Base-by-base conservation (phyloP, 805 yeast genomes). In the Nakazawaea populi region DNA sequence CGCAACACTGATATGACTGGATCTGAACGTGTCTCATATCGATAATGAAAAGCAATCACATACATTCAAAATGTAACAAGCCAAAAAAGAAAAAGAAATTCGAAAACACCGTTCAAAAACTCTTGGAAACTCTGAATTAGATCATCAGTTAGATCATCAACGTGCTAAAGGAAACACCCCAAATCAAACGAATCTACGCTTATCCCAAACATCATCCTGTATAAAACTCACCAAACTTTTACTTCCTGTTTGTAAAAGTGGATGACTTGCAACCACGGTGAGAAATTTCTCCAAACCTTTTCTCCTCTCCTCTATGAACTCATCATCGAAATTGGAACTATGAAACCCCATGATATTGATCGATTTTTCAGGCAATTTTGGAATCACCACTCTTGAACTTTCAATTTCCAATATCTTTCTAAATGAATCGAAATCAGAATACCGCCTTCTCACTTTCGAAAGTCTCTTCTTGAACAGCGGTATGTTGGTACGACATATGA, bases 381-480 rank as follows among this genome's bases (percentile, higher is more conserved):
- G 98, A 31, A 94, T 83, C 36, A 87, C 77, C 14, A 94, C 96
- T 44, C 89, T 73, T 4, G 89, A 76, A 38, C 87, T 74, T 62
- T 92, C 97, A 49, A 79, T 76, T 57, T 87, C 88, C 42, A 92
- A 69, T 36, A 87, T 77, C 52, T 80, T 83, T 54, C 88, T 76
- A 62, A 92, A 88, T 28, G 79, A 75, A 54, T 87, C 98, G 65
- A 92, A 92, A 61, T 94, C 98, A 42, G 90, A 81, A 71, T 89
- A 92, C 46, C 98, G 70, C 58, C 99, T 77, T 54, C 97, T 80
- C 6, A 90, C 96, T 34, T 74, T 68, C 32, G 89, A 80, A 40
- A 66, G 66, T 47, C 82, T 72, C 54, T 79, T 76, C 55, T 79
- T 79, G 68, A 94, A 92, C 2, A 90, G 83, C 1, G 98, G 98